Conservation (phyloP, 2,329 filamentous ascomycete genomes). For the Hypomyces rosellus region DNA sequence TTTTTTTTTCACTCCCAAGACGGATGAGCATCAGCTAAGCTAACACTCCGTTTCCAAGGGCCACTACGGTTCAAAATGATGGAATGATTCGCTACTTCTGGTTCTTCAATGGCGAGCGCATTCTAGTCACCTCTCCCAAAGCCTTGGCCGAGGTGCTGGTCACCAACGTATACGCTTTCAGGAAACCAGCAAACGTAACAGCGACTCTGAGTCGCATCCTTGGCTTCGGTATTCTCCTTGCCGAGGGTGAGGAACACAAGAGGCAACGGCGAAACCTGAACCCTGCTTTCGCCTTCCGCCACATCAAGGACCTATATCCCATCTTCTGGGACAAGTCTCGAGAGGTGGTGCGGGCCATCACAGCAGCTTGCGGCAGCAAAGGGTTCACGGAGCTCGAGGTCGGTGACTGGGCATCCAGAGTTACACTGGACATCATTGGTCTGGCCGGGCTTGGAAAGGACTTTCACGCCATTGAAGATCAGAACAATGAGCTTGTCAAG, state of each 20-base stretch:
- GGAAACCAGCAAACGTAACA: conserved; percentile 53
- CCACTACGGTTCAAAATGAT: conserved; percentile 50
- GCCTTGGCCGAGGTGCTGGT: conserved; percentile 64
- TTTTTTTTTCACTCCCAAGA: background rate
- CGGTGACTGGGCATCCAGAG: conserved; percentile 57
- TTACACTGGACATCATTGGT: conserved; percentile 71
- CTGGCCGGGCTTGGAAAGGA: conserved; percentile 65
- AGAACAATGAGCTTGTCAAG: conserved; percentile 50
- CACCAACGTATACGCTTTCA: conserved; percentile 63
- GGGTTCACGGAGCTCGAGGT: conserved; percentile 47
- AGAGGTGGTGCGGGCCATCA: conserved; percentile 61
- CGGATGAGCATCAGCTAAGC: background rate
- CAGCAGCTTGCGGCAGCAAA: conserved; percentile 25
- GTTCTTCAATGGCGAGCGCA: conserved; percentile 55
- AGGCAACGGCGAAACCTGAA: conserved; percentile 70
- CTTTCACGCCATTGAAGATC: conserved; percentile 59
- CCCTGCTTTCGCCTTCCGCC: conserved; percentile 79
- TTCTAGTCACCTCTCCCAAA: conserved; percentile 57
- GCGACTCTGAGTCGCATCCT: conserved; percentile 56
- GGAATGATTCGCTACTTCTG: conserved; percentile 63
- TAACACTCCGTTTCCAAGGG: background rate
- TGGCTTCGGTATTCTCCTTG: conserved; percentile 66
- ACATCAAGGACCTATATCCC: conserved; percentile 78
- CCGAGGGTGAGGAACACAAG: conserved; percentile 89
- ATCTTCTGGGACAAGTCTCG: conserved; percentile 74